Base-by-base conservation (phyloP, 441 rosid species). In the Adansonia grandidieri region DNA sequence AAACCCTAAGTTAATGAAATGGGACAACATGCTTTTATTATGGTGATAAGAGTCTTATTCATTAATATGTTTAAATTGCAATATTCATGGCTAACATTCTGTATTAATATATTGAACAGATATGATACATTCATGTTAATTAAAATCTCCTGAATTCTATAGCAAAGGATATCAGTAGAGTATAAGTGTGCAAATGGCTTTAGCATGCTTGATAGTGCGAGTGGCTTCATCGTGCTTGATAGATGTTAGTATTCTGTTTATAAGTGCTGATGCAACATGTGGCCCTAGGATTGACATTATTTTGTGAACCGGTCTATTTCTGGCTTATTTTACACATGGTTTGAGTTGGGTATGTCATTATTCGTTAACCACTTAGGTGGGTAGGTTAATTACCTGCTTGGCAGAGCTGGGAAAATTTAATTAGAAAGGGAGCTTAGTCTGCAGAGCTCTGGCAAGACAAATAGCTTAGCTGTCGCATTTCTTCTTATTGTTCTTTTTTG, bases 231-330 rank as follows among this genome's bases (percentile, higher is more conserved):
- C 60, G 24, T 70, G 20, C 44, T 51, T 51, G 45, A 50, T 3
- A 71, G 22, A 51, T 14, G 22, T 51, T 24, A 50, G 24, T 14
- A 4, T 7, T 70, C 60, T 70, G 7, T 70, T 70, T 13, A 15
- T 51, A 50, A 70, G 32, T 44, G 71, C 32, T 48, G 40, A 6
- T 69, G 58, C 58, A n/a, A n/a, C 6, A 54, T 71, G 63, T 53
- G 75, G 75, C 53, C 62, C 62, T 71, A n/a, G 48, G 32, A n/a
- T 32, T 71, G 11, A 50, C 60, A 24, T 13, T 71, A 6, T 50
- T 24, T 71, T 51, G 14, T 48, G 56, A 69, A 69, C 28, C 1
- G 17, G 40, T 53, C 3, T 20, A 20, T 17, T 47, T 63, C 45
- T 28, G 9, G 68, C 45, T 51, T 67, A 68, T 68, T 45, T 68